Evolutionary conservation across 1,139 yeast genomes (phyloP).

Genomic region (Taiozyma sp.): DNA sequence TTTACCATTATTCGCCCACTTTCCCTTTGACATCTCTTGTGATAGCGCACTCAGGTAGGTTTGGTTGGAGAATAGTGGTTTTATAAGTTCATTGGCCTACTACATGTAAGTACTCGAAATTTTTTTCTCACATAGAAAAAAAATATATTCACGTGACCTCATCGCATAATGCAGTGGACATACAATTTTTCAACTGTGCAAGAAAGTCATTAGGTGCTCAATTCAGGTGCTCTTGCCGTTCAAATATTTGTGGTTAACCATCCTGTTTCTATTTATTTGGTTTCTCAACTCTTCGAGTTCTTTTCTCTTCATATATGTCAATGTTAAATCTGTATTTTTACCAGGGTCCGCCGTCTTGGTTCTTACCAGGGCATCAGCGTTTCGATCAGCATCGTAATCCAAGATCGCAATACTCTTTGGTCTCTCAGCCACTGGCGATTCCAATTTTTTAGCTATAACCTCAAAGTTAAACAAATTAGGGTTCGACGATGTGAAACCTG

Average conservation of each 20-base stretch:
- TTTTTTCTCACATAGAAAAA: neutral
- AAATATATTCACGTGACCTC: slow-evolving; percentile 1
- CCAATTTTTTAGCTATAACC: neutral
- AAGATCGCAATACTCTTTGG: neutral
- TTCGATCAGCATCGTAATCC: neutral
- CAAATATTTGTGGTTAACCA: neutral
- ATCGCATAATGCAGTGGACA: neutral
- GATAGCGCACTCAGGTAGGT: neutral
- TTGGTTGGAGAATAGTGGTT: neutral
- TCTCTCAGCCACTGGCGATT: neutral
- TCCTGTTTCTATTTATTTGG: neutral
- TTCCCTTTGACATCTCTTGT: neutral
- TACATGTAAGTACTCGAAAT: neutral
- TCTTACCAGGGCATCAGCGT: neutral
- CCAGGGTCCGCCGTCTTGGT: neutral
- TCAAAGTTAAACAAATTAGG: neutral
- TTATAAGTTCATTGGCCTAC: neutral
- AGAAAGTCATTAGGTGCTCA: neutral
- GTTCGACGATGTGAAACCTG: neutral
- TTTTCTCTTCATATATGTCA: neutral
- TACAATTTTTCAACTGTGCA: neutral
- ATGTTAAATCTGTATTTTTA: neutral
- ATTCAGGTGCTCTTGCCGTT: neutral
- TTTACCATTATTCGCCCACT: neutral
- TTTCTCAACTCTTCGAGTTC: neutral